Evolutionary conservation across 257 asterid genomes (phyloP).

Genomic region (Capsicum chinense): DNA sequence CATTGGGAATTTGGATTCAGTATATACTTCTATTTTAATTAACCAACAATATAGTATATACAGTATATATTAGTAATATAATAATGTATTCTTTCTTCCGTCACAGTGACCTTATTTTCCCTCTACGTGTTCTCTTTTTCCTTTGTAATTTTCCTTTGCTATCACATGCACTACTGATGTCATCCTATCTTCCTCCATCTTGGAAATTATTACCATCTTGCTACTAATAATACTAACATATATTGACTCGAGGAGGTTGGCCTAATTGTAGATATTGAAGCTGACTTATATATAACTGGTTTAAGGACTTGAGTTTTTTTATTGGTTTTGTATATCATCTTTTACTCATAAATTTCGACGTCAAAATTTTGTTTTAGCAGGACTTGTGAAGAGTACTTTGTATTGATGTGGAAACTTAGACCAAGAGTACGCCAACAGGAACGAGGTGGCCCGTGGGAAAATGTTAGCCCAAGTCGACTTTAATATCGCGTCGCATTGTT

Average conservation of each 20-base stretch:
- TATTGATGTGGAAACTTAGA: not conserved
- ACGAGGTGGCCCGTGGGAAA: not conserved
- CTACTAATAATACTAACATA: not conserved
- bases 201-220: not conserved
- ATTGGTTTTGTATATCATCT: not conserved
- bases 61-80: too few species aligned
- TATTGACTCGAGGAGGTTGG: not conserved
- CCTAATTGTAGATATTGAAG: not conserved
- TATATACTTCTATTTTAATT: not conserved
- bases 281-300: not conserved
- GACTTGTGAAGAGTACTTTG: not conserved
- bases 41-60: too few species aligned
- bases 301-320: not conserved
- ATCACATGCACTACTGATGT: slow-evolving; percentile 28
- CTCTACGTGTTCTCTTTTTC: not conserved
- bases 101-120: not conserved
- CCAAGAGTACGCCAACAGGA: not conserved
- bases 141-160: not conserved
- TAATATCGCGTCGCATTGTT: not conserved
- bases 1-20: not conserved
- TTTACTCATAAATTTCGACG: not conserved
- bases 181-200: not conserved
- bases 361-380: not conserved
- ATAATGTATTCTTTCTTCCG: not conserved
- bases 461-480: not conserved